These are phyloP conservation scores for Coemansia sp. DNA, from an alignment of 192 early-diverging fungal genomes.

Conservation along the genomic window DNA sequence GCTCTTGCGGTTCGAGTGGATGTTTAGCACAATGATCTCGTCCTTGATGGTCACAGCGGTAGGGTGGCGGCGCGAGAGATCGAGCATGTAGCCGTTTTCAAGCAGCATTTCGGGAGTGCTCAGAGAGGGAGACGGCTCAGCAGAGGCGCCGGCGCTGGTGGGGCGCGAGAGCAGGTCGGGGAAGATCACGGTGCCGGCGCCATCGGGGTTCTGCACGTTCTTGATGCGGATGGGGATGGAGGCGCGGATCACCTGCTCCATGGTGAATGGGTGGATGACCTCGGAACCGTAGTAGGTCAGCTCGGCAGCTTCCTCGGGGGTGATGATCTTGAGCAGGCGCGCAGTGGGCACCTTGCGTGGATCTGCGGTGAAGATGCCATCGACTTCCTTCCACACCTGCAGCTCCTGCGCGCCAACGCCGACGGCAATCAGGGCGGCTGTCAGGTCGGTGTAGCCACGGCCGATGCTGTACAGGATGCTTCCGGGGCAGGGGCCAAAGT, in stretches of 20 bases:
- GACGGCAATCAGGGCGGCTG: constrained; percentile 91
- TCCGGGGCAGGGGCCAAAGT: constrained; percentile 96
- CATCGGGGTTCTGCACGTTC: constrained; percentile 93
- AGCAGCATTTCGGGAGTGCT: constrained; percentile 57
- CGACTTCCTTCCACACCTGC: constrained; percentile 99
- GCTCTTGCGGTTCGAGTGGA: constrained; percentile 95
- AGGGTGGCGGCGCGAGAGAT: constrained; percentile 74
- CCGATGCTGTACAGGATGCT: constrained; percentile 87
- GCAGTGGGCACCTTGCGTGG: constrained; percentile 92
- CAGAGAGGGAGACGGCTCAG: constrained; percentile 54
- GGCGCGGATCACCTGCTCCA: constrained; percentile 98
- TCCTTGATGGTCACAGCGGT: constrained; percentile 99
- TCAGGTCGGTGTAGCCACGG: constrained; percentile 97
- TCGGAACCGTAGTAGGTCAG: constrained; percentile 94
- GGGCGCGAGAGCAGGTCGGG: constrained; percentile 65
- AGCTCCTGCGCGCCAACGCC: constrained; percentile 84
- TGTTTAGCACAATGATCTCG: constrained; percentile 90
- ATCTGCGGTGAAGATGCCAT: constrained; percentile 98
- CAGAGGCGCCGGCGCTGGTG: constrained; percentile 50
- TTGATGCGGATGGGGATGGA: constrained; percentile 98
- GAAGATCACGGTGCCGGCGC: constrained; percentile 89
- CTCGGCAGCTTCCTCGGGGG: constrained; percentile 97
- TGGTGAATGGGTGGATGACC: constrained; percentile 99
- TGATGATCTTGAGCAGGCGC: constrained; percentile 82
- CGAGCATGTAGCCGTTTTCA: constrained; percentile 71